phyloP scores from a whole-genome alignment of 2,329 filamentous ascomycete species.

The Botrytis pseudocinerea region DNA sequence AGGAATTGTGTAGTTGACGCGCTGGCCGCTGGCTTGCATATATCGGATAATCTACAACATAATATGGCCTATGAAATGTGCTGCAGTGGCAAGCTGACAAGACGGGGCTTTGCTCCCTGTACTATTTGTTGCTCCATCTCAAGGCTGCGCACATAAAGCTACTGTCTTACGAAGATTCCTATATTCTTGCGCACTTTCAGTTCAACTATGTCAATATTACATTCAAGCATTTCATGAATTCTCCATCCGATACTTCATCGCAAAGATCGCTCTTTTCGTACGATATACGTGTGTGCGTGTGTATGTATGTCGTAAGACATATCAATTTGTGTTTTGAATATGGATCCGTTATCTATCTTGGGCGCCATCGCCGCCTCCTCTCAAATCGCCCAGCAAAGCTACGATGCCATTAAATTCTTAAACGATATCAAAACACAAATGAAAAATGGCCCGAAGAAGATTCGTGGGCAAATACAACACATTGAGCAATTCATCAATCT shows the following conservation, averaged over 20 bases:
- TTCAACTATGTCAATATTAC: not conserved
- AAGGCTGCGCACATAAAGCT: not conserved
- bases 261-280: not conserved
- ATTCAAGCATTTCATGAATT: not conserved
- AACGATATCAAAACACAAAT: conserved; percentile 16
- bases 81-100: not conserved
- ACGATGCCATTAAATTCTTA: conserved; percentile 3
- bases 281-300: not conserved
- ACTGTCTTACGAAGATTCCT: not conserved
- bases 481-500: conserved; percentile 18
- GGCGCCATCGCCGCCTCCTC: conserved; percentile 22
- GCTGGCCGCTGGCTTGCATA: not conserved
- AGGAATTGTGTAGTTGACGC: not conserved
- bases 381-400: conserved; percentile 17
- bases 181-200: no score
- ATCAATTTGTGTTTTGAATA: not conserved
- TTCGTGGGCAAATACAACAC: conserved; percentile 10
- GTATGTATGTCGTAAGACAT: not conserved
- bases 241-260: not conserved
- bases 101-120: not conserved
- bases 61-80: not conserved
- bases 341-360: conserved; percentile 22
- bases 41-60: not conserved
- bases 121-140: not conserved
- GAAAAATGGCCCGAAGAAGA: not conserved